Percentiles rank a stretch among this genome's conserved stretches.
Conservation (phyloP, 2,329 filamentous ascomycete species). For the Dothideomycetes sp. region DNA sequence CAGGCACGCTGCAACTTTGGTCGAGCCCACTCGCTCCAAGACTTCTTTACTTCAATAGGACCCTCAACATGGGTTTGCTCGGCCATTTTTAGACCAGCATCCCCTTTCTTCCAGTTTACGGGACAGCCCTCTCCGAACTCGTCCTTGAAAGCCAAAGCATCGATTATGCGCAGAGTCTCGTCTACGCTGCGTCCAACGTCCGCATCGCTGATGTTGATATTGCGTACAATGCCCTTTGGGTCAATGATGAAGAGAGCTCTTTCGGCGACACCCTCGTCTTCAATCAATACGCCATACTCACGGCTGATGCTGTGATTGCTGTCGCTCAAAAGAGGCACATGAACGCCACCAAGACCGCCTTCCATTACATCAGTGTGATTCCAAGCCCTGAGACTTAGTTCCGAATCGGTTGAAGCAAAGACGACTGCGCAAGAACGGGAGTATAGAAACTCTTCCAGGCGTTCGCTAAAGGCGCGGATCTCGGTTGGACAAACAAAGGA, state of each 20-base stretch:
- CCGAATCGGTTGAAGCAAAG: conserved; percentile 53
- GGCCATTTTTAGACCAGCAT: conserved; percentile 22
- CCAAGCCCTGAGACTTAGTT: conserved; percentile 52
- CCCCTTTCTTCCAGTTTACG: conserved; percentile 27
- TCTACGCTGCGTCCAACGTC: conserved; percentile 56
- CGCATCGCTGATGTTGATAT: conserved; percentile 58
- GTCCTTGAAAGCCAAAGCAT: conserved; percentile 41
- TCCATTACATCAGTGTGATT: conserved; percentile 48
- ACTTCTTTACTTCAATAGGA: conserved; percentile 23
- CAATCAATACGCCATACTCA: conserved; percentile 55
- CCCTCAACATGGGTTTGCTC: conserved; percentile 21
- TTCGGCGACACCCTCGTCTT: conserved; percentile 55
- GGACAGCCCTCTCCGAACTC: conserved; percentile 33
- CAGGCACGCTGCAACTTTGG: conserved; percentile 25
- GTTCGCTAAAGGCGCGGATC: conserved; percentile 56
- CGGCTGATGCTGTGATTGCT: conserved; percentile 52
- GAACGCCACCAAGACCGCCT: conserved; percentile 52
- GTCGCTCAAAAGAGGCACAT: conserved; percentile 54
- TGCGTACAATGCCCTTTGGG: conserved; percentile 48
- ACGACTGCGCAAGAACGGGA: conserved; percentile 51
- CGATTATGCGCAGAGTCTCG: conserved; percentile 50
- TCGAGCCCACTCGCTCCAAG: conserved; percentile 25
- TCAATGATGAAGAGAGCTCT: conserved; percentile 59
- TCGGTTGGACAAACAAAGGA: conserved; percentile 60
- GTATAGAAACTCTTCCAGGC: conserved; percentile 48